Base-by-base conservation (phyloP, 805 yeast genomes). In the Barnettozyma populi region DNA sequence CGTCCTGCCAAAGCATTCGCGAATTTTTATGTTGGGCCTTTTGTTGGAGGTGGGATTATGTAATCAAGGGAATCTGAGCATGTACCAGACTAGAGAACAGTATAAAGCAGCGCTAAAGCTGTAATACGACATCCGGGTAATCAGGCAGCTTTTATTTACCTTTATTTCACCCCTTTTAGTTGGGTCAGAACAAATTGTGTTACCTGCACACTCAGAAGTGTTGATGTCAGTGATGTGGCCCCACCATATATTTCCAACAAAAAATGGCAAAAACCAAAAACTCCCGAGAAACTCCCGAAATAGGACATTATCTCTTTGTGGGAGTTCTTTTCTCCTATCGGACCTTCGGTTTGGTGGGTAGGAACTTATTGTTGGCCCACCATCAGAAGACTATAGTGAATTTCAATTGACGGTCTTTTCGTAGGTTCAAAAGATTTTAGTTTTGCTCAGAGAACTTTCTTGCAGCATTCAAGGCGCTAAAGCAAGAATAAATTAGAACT, bases 11-110 rank as follows among this genome's bases (percentile, higher is more conserved):
- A 35, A 25, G 39, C 44, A 4, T 16, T 10, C 41, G 42, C 46
- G 46, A 40, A 39, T 20, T 20, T 45, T 46, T 37, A 46, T 46
- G 49, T 46, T 46, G 49, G 49, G 49, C 49, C 29, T 27, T 38
- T 41, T 46, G 49, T 46, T 46, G 49, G 37, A n/a, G 31, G 21
- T 14, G 34, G 13, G 32, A 7, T 40, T 40, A 45, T 34, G 47
- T 44, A 10, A 38, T 19, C 41, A 29, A 18, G 20, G 8, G 25
- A 8, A 6, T 23, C 25, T 23, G 25, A 8, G 7, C 5, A 8
- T 23, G 25, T 23, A 23, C 25, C 25, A 6, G 8, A 23, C 25
- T 8, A 23, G 7, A 23, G 8, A 23, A n/a, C n/a, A n/a, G n/a
- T n/a, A n/a, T n/a, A n/a, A n/a, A n/a, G n/a, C n/a, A n/a, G n/a